phyloP scores from a whole-genome alignment of 164 flowering plant genomes.

The Litsea cubeba region DNA sequence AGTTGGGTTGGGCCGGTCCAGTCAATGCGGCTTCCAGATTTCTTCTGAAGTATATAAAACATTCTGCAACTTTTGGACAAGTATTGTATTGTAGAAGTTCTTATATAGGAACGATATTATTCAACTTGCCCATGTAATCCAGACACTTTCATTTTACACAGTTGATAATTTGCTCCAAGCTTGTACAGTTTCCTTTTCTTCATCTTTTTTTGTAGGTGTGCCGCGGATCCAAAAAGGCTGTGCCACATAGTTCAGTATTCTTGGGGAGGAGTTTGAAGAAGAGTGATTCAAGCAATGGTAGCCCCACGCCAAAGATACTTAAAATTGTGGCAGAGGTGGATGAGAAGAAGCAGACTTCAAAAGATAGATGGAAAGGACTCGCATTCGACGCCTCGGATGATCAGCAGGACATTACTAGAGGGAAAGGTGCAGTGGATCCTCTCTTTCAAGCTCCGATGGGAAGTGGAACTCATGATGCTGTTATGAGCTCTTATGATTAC shows the following conservation, averaged over 20 bases:
- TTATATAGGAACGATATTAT: too few relatives aligned
- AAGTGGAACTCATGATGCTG: constrained; percentile 42
- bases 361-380: constrained; percentile 53
- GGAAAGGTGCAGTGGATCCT: constrained; percentile 50
- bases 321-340: constrained; percentile 32
- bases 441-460: constrained; percentile 54
- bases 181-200: not conserved
- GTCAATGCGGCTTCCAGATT: too few relatives aligned
- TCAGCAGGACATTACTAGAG: constrained; percentile 58
- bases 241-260: constrained; percentile 29
- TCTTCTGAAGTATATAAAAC: too few relatives aligned
- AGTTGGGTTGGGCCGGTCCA: too few relatives aligned
- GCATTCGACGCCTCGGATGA: constrained; percentile 47
- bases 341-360: constrained; percentile 31
- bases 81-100: too few relatives aligned
- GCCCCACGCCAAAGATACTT: constrained; percentile 1
- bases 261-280: constrained; percentile 46
- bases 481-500: constrained; percentile 57
- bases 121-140: too few relatives aligned
- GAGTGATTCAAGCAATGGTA: constrained; percentile 11
- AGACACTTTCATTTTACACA: too few relatives aligned
- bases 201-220: not conserved
- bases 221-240: not conserved
- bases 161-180: too few relatives aligned
- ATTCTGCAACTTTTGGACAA: too few relatives aligned